Evolutionary conservation across 495 filamentous ascomycete genomes (phyloP).

Genomic region (Lophiostoma macrostomum): DNA sequence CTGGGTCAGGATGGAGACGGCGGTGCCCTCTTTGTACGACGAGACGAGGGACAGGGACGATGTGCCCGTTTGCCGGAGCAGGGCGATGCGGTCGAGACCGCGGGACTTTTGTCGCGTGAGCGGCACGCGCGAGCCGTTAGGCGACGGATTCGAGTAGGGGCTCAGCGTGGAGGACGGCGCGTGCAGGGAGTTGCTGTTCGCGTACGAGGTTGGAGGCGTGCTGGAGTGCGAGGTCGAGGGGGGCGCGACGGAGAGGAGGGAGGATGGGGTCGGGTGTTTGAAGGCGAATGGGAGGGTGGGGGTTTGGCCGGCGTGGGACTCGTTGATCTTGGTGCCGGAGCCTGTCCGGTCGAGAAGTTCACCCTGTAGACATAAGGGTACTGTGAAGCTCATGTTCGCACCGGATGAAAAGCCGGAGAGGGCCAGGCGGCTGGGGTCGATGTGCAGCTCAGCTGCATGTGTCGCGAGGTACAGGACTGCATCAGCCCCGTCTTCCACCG

Average conservation of each 20-base stretch:
- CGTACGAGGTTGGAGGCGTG: background rate
- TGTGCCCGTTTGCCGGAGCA: slow-evolving; percentile 27
- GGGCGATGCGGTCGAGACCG: slow-evolving; percentile 20
- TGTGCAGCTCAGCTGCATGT: slow-evolving; percentile 45
- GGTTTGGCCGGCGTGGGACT: slow-evolving; percentile 7
- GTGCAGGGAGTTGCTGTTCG: too few relatives aligned
- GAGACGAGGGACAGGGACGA: slow-evolving; percentile 26
- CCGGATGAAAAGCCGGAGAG: slow-evolving; percentile 85
- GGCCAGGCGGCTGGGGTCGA: slow-evolving; percentile 64
- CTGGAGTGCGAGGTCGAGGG: background rate
- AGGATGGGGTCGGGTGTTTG: too few relatives aligned
- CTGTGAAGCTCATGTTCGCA: slow-evolving; percentile 79
- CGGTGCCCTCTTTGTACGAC: slow-evolving; percentile 20
- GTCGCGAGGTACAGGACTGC: slow-evolving; percentile 41
- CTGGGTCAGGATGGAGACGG: slow-evolving; percentile 14
- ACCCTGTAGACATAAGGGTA: slow-evolving; percentile 63
- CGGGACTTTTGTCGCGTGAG: slow-evolving; percentile 24
- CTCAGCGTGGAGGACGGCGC: background rate
- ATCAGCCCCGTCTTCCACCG: slow-evolving; percentile 47
- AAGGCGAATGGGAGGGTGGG: too few relatives aligned
- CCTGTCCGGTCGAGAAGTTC: slow-evolving; percentile 37
- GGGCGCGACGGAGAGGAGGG: background rate
- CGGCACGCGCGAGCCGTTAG: slow-evolving; percentile 18
- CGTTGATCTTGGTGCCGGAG: slow-evolving; percentile 8
- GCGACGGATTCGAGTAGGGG: slow-evolving; percentile 9